Evolutionary conservation across 192 early-diverging fungal genomes (phyloP).

Genomic region (Rhizophagus clarus): DNA sequence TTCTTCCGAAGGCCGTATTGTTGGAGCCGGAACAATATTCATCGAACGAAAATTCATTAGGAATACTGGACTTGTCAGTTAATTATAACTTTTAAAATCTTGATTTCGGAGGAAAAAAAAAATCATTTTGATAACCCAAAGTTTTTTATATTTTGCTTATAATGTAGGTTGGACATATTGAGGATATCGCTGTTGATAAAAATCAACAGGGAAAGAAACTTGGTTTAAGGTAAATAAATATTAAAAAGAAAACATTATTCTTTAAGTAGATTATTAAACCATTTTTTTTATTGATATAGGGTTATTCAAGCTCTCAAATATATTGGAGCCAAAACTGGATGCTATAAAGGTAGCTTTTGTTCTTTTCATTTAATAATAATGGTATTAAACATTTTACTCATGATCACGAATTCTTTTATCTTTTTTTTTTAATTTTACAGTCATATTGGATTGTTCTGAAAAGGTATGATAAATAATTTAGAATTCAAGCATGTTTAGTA

Average conservation of each 20-base stretch:
- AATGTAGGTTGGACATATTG: slow-evolving; percentile 76
- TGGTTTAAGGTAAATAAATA: slow-evolving; percentile 42
- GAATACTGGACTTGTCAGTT: slow-evolving; percentile 66
- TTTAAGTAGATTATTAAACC: slow-evolving; percentile 41
- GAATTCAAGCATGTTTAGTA: not conserved
- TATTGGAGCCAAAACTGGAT: slow-evolving; percentile 77
- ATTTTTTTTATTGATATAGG: not conserved
- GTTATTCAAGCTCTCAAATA: slow-evolving; percentile 84
- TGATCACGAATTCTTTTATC: not conserved
- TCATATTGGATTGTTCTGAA: slow-evolving; percentile 62
- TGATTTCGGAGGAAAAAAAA: not conserved
- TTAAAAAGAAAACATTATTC: too few relatives aligned
- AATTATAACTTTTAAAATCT: not conserved
- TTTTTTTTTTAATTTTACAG: slow-evolving; percentile 26
- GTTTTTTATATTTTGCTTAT: not conserved
- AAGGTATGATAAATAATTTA: slow-evolving; percentile 44
- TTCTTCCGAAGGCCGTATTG: slow-evolving; percentile 62
- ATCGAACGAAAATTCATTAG: slow-evolving; percentile 89
- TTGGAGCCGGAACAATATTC: slow-evolving; percentile 79
- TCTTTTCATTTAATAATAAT: not conserved
- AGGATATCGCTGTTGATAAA: slow-evolving; percentile 67
- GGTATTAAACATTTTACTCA: not conserved
- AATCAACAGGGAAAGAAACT: slow-evolving; percentile 64
- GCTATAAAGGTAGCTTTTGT: slow-evolving; percentile 70
- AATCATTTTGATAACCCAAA: not conserved